phyloP scores from a whole-genome alignment of 306 rosid species.

The Erythrophleum fordii region DNA sequence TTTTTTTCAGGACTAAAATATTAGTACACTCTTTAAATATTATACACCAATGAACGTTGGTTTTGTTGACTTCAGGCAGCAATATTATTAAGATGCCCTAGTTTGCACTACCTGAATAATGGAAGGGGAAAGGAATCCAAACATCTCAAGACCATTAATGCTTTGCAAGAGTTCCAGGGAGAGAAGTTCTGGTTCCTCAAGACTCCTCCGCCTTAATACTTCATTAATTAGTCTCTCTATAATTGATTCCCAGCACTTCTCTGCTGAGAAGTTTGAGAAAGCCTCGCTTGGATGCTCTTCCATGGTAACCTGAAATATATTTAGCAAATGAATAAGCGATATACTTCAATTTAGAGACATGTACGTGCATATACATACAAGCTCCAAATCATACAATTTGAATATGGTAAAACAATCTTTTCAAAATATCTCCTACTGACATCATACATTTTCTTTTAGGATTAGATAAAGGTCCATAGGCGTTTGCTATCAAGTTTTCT shows the following conservation, averaged over 20 bases:
- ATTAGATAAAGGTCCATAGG: too few relatives aligned
- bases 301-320: conserved; percentile 70
- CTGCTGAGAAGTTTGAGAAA: conserved; percentile 63
- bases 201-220: conserved; percentile 47
- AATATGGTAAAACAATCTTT: neutral
- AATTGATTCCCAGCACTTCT: conserved; percentile 83
- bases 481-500: too few relatives aligned
- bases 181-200: conserved; percentile 50
- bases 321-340: neutral
- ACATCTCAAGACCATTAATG: conserved; percentile 75
- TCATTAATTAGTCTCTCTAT: conserved; percentile 57
- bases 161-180: conserved; percentile 52
- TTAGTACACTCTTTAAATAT: neutral
- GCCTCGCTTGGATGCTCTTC: conserved; percentile 64
- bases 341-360: conserved; percentile 27
- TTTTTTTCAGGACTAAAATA: too few relatives aligned
- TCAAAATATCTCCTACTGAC: neutral
- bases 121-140: conserved; percentile 73
- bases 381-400: neutral
- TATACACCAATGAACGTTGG: neutral
- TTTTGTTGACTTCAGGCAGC: conserved; percentile 19
- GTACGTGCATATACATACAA: conserved; percentile 6
- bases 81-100: conserved; percentile 14
- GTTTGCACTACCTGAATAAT: conserved; percentile 59
- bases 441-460: neutral